These are phyloP conservation scores for Saitozyma podzolica DNA, from an alignment of 768 basidiomycete genomes.

Conservation along the genomic window DNA sequence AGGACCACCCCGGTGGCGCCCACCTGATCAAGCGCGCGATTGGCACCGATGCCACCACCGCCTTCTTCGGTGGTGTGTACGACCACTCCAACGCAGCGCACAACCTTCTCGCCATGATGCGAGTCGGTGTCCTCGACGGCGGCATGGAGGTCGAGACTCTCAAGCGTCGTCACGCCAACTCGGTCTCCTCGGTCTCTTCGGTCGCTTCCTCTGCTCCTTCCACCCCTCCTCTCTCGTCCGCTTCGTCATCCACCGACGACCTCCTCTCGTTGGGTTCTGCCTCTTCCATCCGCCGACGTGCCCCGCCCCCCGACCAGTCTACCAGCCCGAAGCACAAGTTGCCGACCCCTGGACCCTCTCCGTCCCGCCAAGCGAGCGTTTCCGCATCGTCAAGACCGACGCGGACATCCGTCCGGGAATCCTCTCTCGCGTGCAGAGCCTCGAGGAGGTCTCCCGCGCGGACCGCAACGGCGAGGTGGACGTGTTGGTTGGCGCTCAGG, in stretches of 20 bases:
- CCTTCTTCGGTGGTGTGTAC: slow-evolving; percentile 90
- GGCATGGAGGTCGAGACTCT: slow-evolving; percentile 62
- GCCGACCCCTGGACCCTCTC: slow-evolving; percentile 49
- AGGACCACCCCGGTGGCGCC: slow-evolving; percentile 88
- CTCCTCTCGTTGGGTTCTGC: slow-evolving; percentile 25
- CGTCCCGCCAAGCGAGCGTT: slow-evolving; percentile 71
- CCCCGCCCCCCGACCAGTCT: slow-evolving; percentile 47
- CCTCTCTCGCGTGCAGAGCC: slow-evolving; percentile 17
- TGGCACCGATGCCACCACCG: slow-evolving; percentile 87
- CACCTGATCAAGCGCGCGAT: slow-evolving; percentile 80
- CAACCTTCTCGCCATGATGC: slow-evolving; percentile 76
- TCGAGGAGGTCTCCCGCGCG: slow-evolving; percentile 33
- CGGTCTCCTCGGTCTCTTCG: slow-evolving; percentile 18
- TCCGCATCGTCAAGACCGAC: slow-evolving; percentile 60
- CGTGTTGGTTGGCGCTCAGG: slow-evolving; percentile 25
- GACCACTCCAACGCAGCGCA: slow-evolving; percentile 87
- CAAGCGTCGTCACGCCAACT: slow-evolving; percentile 37
- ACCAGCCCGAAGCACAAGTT: slow-evolving; percentile 59
- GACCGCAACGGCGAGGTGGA: slow-evolving; percentile 41
- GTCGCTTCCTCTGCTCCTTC: slow-evolving; percentile 15
- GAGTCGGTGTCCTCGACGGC: slow-evolving; percentile 68
- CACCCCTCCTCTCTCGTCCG: slow-evolving; percentile 13
- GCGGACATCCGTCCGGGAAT: slow-evolving; percentile 46
- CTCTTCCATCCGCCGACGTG: slow-evolving; percentile 36
- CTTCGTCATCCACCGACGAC: slow-evolving; percentile 14